These are phyloP conservation scores for Neofusicoccum sp. DNA, from an alignment of 2,329 filamentous ascomycete genomes.

Conservation along the genomic window DNA sequence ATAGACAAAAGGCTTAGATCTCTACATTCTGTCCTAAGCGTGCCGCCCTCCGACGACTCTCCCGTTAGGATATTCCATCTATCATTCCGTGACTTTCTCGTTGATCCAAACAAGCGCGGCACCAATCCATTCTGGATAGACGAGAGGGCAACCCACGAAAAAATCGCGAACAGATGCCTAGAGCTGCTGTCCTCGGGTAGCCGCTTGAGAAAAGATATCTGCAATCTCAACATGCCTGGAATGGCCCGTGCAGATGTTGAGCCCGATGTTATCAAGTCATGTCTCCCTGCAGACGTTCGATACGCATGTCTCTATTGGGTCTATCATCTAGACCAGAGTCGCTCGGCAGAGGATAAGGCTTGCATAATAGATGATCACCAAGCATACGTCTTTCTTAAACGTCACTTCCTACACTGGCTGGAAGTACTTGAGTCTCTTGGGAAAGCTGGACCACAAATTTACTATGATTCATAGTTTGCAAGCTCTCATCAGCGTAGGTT, in stretches of 20 bases:
- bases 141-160: slow-evolving; percentile 35
- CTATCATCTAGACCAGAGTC: slow-evolving; percentile 34
- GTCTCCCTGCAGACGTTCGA: slow-evolving; percentile 26
- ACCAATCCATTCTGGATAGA: slow-evolving; percentile 42
- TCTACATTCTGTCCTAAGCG: slow-evolving; percentile 26
- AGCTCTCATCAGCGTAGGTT: slow-evolving; percentile 24
- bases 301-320: slow-evolving; percentile 49
- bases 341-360: slow-evolving; percentile 21
- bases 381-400: slow-evolving; percentile 40
- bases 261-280: slow-evolving; percentile 19
- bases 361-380: slow-evolving; percentile 31
- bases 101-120: slow-evolving; percentile 25
- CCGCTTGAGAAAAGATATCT: slow-evolving; percentile 42
- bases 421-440: slow-evolving; percentile 47
- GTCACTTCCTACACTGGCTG: slow-evolving; percentile 49
- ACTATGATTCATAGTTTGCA: slow-evolving; percentile 25
- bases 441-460: slow-evolving; percentile 29
- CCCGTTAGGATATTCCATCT: slow-evolving; percentile 27
- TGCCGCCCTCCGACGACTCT: slow-evolving; percentile 10
- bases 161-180: slow-evolving; percentile 40
- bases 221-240: slow-evolving; percentile 32
- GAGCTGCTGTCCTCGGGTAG: slow-evolving; percentile 33
- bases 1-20: slow-evolving; percentile 21
- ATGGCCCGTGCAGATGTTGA: slow-evolving; percentile 25
- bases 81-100: slow-evolving; percentile 36